These are phyloP conservation scores for Tylopilus rubrobrunneus DNA, from an alignment of 768 basidiomycete species.

Conservation along the genomic window DNA sequence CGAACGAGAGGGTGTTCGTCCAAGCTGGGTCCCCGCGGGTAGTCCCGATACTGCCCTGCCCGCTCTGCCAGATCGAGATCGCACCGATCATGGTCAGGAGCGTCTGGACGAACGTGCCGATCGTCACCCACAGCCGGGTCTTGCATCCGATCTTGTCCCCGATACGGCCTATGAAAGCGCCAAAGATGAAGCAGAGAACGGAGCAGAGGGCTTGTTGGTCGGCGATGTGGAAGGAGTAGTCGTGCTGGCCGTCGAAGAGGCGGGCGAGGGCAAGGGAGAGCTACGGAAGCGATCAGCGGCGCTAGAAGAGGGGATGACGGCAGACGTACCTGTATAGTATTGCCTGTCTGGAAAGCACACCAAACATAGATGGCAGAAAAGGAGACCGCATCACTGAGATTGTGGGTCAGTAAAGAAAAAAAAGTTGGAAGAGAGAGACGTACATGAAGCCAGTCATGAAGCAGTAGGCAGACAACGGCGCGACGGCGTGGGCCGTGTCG, in stretches of 20 bases:
- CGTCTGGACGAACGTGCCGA: slow-evolving; percentile 70
- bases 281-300: slow-evolving; percentile 33
- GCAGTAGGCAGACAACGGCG: slow-evolving; percentile 60
- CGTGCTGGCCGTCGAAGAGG: slow-evolving; percentile 57
- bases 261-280: slow-evolving; percentile 78
- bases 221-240: slow-evolving; percentile 66
- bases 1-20: slow-evolving; percentile 63
- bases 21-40: slow-evolving; percentile 64
- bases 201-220: slow-evolving; percentile 84
- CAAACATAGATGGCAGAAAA: slow-evolving; percentile 81
- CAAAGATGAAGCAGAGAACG: slow-evolving; percentile 70
- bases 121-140: slow-evolving; percentile 70
- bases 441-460: slow-evolving; percentile 82
- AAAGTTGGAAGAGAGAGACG: slow-evolving; percentile 22
- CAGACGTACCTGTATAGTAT: slow-evolving; percentile 55
- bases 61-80: slow-evolving; percentile 67
- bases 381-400: slow-evolving; percentile 57
- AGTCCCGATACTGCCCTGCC: slow-evolving; percentile 49
- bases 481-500: slow-evolving; percentile 34
- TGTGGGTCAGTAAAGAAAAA: neutral
- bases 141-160: slow-evolving; percentile 78
- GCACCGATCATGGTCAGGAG: slow-evolving; percentile 73
- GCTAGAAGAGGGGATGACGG: neutral
- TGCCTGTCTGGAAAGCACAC: slow-evolving; percentile 85
- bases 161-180: slow-evolving; percentile 76